Evolutionary conservation across 208 protist species (phyloP), one percentile per base, ranked within the genome.

Genomic region (Herpetomonas samuelpessoai): DNA sequence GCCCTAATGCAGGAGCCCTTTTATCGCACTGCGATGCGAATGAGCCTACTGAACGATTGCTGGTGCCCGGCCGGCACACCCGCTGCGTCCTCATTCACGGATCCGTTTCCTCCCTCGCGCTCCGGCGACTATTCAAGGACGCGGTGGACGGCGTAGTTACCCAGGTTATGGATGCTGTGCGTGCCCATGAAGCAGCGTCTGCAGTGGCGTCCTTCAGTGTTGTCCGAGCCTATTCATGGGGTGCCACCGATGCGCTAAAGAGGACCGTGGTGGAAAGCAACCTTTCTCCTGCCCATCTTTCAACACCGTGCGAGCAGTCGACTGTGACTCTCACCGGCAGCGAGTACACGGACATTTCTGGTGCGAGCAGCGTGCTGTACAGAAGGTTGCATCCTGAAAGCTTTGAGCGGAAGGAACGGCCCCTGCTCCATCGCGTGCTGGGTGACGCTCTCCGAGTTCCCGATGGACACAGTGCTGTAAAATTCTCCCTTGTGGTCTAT

Each of bases 221-320:
- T 14, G 31, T 67, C 25, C 68, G 68, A 21, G 57, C 74, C 21
- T 76, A 76, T 57, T 75, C 68, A 25, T 76, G 68, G 74, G 74
- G 68, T 30, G 41, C 65, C 35, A 72, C 69, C 12, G 74, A 81
- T 26, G 29, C 66, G 12, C 28, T 72, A 25, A 57, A 45, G 28
- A 57, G 59, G 25, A 56, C 46, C 2, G 44, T 64, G 29, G 56
- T 76, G n/a, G 58, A 57, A 39, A 53, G 54, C 41, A 59, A 51
- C 38, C 38, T 59, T 22, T 45, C 25, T 60, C 7, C 29, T 39
- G 19, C 18, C 49, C 10, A 21, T 44, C 21, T 52, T 27, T 4
- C 22, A 22, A 28, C 22, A 48, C 9, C 39, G 19, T 2, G 62
- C 29, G 24, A 9, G 22, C 18, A 18, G 24, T 1, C 45, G 49